Evolutionary conservation across 192 early-diverging fungal genomes (phyloP), one percentile per base, ranked within the genome.

Genomic region (Coemansia sp.): DNA sequence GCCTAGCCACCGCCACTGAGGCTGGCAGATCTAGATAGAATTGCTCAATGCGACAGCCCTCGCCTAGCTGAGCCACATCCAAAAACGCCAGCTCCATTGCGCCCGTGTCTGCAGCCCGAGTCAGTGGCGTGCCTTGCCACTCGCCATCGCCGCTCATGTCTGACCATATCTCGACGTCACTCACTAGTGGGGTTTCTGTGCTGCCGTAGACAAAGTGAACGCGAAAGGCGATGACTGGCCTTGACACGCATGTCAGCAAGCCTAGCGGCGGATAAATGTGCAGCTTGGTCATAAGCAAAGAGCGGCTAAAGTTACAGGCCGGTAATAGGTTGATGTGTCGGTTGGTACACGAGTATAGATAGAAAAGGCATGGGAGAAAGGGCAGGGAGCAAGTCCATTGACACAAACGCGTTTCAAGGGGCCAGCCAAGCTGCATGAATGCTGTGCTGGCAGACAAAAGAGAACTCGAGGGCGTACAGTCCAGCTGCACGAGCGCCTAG

Each of bases 231-330:
- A 81, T 65, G 9, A 37, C 23, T 46, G 69, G 37, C 59, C 61
- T 45, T 26, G 53, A 59, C 24, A 81, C 69, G 35, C 53, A 36
- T 11, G 78, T 81, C 60, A 75, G 36, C 7, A 35, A 40, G 65
- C 73, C 73, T 26, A 81, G 63, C 10, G 73, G 78, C 20, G 73
- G 73, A 39, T 72, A 60, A n/a, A 81, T 63, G 45, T 69, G 59
- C 9, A 63, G 46, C 5, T 53, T 60, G 23, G 40, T n/a, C 53
- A 67, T 66, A 35, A 20, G 34, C 1, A 13, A 66, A 57, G 55
- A 11, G 10, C 16, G 40, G 14, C 8, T 11, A 14, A 24, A 9
- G 45, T 48, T 23, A 48, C 45, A 20, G 45, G 21, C 24, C 20
- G 8, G 33, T 20, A 9, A 39, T 16, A 10, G 31, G 31, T 31